A percentile compares a stretch with the other conserved stretches of the same genome.
phyloP scores from a whole-genome alignment of 164 flowering plant species.

The Cinnamomum micranthum region DNA sequence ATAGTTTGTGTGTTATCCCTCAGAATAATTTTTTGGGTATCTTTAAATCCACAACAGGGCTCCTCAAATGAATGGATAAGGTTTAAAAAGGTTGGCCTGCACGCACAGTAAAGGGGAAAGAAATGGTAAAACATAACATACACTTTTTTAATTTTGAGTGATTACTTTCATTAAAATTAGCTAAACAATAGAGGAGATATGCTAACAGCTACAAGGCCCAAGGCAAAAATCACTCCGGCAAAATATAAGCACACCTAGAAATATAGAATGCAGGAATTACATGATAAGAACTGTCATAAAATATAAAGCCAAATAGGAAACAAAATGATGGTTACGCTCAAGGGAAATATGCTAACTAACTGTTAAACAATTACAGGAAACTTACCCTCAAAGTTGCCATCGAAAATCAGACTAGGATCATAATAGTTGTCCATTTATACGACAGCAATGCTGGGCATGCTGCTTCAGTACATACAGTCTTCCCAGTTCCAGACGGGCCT shows the following conservation, averaged over 20 bases:
- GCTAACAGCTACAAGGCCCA: not conserved
- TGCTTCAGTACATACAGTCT: slow-evolving; percentile 89
- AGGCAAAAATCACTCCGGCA: not conserved
- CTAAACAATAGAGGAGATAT: not conserved
- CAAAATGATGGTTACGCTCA: not conserved
- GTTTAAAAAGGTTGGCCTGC: not conserved
- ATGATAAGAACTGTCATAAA: not conserved
- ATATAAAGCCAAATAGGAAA: not conserved
- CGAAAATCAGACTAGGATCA: slow-evolving; percentile 84
- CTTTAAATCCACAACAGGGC: not conserved
- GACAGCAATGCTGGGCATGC: slow-evolving; percentile 88
- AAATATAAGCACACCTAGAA: not conserved
- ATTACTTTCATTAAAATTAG: no score
- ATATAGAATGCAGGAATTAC: not conserved
- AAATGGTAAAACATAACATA: no score
- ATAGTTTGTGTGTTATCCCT: no score
- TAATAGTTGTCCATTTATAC: slow-evolving; percentile 97
- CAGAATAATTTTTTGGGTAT: no score
- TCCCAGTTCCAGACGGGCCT: slow-evolving; percentile 99
- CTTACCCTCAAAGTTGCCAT: slow-evolving; percentile 97
- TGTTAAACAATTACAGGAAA: not conserved
- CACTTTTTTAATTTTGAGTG: no score
- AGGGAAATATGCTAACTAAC: not conserved
- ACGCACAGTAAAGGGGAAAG: not conserved
- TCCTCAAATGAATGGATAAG: not conserved